Evolutionary conservation across 208 protist species (phyloP).

Genomic region (Wallacemonas rigidus): DNA sequence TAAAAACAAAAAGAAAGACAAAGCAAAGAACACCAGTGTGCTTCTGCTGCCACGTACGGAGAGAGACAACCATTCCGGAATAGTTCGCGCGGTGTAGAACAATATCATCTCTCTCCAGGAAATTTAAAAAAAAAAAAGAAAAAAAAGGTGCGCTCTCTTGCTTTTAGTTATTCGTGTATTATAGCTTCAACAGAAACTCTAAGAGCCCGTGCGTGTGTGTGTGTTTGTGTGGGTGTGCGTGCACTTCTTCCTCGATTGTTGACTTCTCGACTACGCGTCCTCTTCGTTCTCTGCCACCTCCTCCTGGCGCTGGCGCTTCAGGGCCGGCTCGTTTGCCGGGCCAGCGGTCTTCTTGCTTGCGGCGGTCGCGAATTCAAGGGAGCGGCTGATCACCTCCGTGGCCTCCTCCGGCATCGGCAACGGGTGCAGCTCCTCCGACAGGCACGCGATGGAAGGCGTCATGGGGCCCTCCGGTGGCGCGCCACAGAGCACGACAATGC

Average conservation of each 20-base stretch:
- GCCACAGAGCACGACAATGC: constrained; percentile 78
- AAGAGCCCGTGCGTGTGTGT: too few species aligned
- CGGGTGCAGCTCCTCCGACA: constrained; percentile 31
- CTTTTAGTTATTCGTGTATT: background rate
- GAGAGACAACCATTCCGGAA: too few species aligned
- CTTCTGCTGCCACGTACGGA: too few species aligned
- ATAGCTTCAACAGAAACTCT: background rate
- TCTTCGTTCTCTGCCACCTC: constrained; percentile 32
- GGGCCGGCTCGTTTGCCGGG: constrained; percentile 26
- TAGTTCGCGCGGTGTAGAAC: too few species aligned
- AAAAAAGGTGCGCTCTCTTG: background rate
- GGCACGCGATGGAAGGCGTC: constrained; percentile 29
- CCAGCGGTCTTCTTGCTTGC: constrained; percentile 20
- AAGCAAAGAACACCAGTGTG: background rate
- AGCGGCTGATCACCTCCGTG: constrained; percentile 34
- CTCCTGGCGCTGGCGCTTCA: constrained; percentile 34
- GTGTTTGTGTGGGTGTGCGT: background rate
- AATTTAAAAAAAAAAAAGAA: too few species aligned
- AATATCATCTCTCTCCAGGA: too few species aligned
- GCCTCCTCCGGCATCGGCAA: constrained; percentile 46
- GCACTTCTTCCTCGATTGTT: constrained; percentile 6
- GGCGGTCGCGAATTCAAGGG: constrained; percentile 47
- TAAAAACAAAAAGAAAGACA: constrained; percentile 2
- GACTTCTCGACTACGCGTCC: constrained; percentile 2
- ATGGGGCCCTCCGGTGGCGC: constrained; percentile 35